Percentiles rank a stretch among this genome's conserved stretches.
Conservation (phyloP, 306 rosid species). For the Morella rubra region DNA sequence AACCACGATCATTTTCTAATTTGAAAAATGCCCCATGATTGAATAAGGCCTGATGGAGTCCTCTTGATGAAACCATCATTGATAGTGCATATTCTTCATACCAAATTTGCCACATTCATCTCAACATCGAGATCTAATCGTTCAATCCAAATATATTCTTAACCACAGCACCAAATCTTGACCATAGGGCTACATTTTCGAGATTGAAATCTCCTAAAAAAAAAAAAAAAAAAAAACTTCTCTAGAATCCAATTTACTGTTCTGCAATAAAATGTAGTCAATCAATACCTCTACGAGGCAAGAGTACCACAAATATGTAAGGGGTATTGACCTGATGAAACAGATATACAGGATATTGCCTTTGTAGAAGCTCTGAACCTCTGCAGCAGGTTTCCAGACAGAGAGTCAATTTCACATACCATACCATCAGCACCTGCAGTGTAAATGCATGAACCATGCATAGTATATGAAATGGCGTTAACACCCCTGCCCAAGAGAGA, state of each 20-base stretch:
- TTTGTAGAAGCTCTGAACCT: slow-evolving; percentile 83
- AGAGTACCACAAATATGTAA: slow-evolving; percentile 11
- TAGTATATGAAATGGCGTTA: slow-evolving; percentile 66
- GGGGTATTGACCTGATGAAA: slow-evolving; percentile 65
- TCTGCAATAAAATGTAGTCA: slow-evolving; percentile 9
- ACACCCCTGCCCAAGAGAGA: slow-evolving; percentile 68
- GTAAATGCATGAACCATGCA: slow-evolving; percentile 49
- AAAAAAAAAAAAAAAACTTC: neutral
- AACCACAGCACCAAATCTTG: neutral
- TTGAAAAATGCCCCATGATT: neutral
- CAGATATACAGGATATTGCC: slow-evolving; percentile 70
- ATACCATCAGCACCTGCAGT: slow-evolving; percentile 90
- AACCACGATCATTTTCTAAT: neutral
- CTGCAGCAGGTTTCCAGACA: slow-evolving; percentile 69
- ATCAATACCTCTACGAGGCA: slow-evolving; percentile 15
- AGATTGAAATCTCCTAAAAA: neutral
- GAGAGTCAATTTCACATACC: slow-evolving; percentile 62
- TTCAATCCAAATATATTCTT: neutral
- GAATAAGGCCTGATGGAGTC: slow-evolving; percentile 21
- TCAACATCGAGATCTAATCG: neutral
- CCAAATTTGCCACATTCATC: slow-evolving; percentile 13
- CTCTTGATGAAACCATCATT: neutral
- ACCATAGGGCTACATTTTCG: neutral
- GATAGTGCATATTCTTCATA: slow-evolving; percentile 4
- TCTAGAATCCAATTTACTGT: neutral